Evolutionary conservation across 805 yeast species (phyloP).

Genomic region (Yarrowia divulgata): DNA sequence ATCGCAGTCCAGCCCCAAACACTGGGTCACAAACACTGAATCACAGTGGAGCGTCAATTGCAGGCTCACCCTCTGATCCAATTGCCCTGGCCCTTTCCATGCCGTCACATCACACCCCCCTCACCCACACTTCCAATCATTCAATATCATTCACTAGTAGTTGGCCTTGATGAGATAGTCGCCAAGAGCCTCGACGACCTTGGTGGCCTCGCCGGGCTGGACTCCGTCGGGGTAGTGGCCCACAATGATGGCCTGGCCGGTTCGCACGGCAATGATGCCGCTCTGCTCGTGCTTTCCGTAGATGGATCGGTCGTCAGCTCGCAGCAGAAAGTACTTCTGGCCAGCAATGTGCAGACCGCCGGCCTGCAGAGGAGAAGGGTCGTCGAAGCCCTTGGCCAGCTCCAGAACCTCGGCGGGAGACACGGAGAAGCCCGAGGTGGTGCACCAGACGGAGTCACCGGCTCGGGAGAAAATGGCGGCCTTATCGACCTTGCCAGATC

Average conservation of each 20-base stretch:
- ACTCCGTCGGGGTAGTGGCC: constrained; percentile 95
- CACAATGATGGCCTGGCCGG: constrained; percentile 87
- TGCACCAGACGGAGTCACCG: constrained; percentile 96
- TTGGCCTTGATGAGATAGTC: constrained; percentile 91
- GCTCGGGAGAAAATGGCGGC: constrained; percentile 94
- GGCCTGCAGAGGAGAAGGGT: constrained; percentile 80
- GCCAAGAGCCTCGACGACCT: constrained; percentile 93
- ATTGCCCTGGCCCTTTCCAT: too few species aligned
- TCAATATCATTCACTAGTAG: constrained; percentile 57
- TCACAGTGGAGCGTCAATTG: too few species aligned
- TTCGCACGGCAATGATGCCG: constrained; percentile 90
- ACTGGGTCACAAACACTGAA: too few species aligned
- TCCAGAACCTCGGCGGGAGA: constrained; percentile 73
- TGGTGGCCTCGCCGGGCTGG: constrained; percentile 94
- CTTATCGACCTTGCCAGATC: constrained; percentile 86
- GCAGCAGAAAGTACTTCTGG: constrained; percentile 84
- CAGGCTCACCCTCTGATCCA: too few species aligned
- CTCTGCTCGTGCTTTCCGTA: constrained; percentile 90
- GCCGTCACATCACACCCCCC: not conserved
- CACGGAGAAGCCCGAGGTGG: constrained; percentile 57
- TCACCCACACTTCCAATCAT: not conserved
- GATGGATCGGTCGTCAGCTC: constrained; percentile 90
- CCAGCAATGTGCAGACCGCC: constrained; percentile 86
- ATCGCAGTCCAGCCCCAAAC: too few species aligned
- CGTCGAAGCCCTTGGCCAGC: constrained; percentile 79